Conservation (phyloP, 768 basidiomycete genomes). For the Lentinula raphanica region DNA sequence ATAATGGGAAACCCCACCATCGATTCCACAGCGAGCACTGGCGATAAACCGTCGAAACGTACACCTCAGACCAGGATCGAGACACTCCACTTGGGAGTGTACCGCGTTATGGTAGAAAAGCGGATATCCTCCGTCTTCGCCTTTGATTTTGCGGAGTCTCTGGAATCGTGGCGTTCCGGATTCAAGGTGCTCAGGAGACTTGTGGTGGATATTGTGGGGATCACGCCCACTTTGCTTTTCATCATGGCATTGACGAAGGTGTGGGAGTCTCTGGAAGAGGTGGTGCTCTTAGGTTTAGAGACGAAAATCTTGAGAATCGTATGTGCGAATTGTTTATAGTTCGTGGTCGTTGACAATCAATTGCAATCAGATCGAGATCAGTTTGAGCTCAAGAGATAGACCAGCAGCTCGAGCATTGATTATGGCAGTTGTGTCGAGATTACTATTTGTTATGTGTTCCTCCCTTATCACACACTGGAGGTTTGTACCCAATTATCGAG, state of each 20-base stretch:
- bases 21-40: neutral
- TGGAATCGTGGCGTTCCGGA: neutral
- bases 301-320: neutral
- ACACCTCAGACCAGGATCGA: neutral
- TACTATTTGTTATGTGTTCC: neutral
- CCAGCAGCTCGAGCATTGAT: neutral
- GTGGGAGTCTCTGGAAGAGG: neutral
- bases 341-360: neutral
- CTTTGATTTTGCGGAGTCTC: neutral
- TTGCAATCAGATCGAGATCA: neutral
- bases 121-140: neutral
- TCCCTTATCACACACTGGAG: conserved; percentile 3
- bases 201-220: neutral
- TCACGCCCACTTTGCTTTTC: neutral
- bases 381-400: neutral
- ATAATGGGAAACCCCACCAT: neutral
- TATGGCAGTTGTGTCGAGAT: neutral
- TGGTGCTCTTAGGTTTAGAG: neutral
- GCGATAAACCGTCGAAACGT: neutral
- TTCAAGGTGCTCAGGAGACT: neutral
- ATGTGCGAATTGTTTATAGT: neutral
- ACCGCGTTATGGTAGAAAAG: neutral
- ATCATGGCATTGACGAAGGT: neutral
- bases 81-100: conserved; percentile 1
- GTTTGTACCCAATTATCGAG: neutral